Base-by-base conservation (phyloP, 2,329 filamentous ascomycete genomes). In the Penicillium rolfsii region DNA sequence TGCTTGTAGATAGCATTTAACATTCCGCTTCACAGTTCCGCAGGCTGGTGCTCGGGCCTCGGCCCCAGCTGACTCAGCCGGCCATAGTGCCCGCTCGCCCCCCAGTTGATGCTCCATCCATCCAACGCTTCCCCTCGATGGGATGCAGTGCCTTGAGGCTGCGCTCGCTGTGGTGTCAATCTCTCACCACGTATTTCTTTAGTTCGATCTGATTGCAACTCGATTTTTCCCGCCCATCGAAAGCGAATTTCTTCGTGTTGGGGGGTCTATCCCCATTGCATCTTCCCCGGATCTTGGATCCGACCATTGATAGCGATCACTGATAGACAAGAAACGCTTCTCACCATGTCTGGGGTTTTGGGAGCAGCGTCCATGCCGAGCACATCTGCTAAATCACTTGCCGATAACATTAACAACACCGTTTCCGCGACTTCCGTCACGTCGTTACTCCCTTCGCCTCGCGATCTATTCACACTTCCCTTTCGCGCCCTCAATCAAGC, bases 401-500 rank as follows among this genome's bases (percentile, higher is more conserved):
- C 63, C 3, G 65, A 71, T 30, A 60, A 64, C 12, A 54, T 73
- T 9, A 71, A 63, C 26, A 63, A 67, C n/a, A 65, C 68, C 22
- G 58, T 67, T 11, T 65, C 66, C 52, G 16, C 52, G 16, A 56
- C 65, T 26, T 48, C 69, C 48, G 52, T 60, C 46, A 50, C 50
- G 33, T 71, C 70, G 43, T 57, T 71, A 33, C 50, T 71, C 26
- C 67, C 73, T 19, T 71, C 71, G 22, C 64, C 71, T 11, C 71
- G 71, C 58, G 72, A 75, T 26, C 58, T 78, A 19, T 64, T 78
- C 40, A 70, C 72, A 28, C 66, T 74, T 52, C 76, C 77, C 16
- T 65, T 79, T 55, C 76, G 76, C 46, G 69, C 72, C 54, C 64
- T 77, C n/a, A 70, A 73, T 50, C 73, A 71, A 55, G 72, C 71